Conservation (phyloP, 768 basidiomycete genomes). For the Sarcodon sp. region DNA sequence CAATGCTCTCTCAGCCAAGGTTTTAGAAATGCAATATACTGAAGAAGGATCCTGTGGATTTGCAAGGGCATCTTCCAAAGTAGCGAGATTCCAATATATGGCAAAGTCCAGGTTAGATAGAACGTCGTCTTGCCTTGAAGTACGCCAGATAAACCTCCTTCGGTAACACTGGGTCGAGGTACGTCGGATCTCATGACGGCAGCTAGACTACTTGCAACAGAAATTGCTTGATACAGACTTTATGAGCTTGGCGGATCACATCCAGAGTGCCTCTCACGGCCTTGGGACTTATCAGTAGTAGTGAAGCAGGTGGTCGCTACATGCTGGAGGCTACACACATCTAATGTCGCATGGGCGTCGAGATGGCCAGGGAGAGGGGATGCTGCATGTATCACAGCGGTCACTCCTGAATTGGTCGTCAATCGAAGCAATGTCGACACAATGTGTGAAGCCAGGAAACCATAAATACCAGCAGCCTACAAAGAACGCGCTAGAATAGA, state of each 20-base stretch:
- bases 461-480: conserved; percentile 31
- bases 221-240: conserved; percentile 22
- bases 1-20: conserved; percentile 20
- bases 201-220: conserved; percentile 27
- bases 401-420: conserved; percentile 9
- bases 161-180: neutral
- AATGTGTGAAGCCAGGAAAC: conserved; percentile 22
- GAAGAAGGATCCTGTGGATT: neutral
- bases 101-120: no score
- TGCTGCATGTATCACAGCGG: conserved; percentile 7
- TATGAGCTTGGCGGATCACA: conserved; percentile 23
- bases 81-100: conserved; percentile 21
- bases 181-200: conserved; percentile 10
- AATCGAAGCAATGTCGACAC: conserved; percentile 8
- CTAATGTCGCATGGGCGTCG: conserved; percentile 6
- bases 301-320: neutral
- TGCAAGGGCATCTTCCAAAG: conserved; percentile 10
- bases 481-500: no score
- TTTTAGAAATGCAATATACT: conserved; percentile 3
- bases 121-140: neutral
- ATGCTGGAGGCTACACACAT: conserved; percentile 2
- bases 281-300: conserved; percentile 7
- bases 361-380: conserved; percentile 6
- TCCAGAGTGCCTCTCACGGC: conserved; percentile 25
- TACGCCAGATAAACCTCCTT: neutral